phyloP scores from a whole-genome alignment of 371 early-diverging fungal genomes.

The Entomophthora muscae region DNA sequence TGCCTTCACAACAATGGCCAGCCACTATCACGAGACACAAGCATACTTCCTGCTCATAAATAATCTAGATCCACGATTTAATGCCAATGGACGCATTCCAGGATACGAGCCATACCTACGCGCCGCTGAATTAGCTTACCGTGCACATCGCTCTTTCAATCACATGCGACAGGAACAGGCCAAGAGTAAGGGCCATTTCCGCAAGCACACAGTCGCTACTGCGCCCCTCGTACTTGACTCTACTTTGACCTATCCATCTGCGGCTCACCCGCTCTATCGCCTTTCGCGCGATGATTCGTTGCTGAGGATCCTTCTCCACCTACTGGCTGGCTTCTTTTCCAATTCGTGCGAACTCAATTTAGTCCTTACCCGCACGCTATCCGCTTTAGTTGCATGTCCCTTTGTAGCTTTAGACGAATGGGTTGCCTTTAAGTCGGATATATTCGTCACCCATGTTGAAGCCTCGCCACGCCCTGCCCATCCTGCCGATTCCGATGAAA shows the following conservation, averaged over 20 bases:
- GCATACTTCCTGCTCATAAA: constrained; percentile 5
- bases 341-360: constrained; percentile 79
- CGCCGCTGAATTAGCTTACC: background rate
- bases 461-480: constrained; percentile 10
- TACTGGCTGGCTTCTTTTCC: constrained; percentile 58
- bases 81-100: constrained; percentile 1
- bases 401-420: constrained; percentile 57
- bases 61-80: constrained; percentile 7
- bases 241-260: constrained; percentile 11
- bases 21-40: constrained; percentile 6
- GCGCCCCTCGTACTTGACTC: background rate
- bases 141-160: background rate
- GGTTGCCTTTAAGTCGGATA: constrained; percentile 34
- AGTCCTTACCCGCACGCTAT: constrained; percentile 72
- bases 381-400: constrained; percentile 60
- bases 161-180: constrained; percentile 4
- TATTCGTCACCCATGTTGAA: constrained; percentile 12
- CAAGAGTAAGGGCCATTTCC: constrained; percentile 1
- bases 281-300: constrained; percentile 38
- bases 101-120: constrained; percentile 7
- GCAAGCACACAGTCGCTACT: background rate
- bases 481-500: constrained; percentile 12
- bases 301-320: constrained; percentile 35
- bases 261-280: constrained; percentile 22
- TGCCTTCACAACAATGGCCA: constrained; percentile 20